Evolutionary conservation across 768 basidiomycete species (phyloP).

Genomic region (Dioszegia crocea): DNA sequence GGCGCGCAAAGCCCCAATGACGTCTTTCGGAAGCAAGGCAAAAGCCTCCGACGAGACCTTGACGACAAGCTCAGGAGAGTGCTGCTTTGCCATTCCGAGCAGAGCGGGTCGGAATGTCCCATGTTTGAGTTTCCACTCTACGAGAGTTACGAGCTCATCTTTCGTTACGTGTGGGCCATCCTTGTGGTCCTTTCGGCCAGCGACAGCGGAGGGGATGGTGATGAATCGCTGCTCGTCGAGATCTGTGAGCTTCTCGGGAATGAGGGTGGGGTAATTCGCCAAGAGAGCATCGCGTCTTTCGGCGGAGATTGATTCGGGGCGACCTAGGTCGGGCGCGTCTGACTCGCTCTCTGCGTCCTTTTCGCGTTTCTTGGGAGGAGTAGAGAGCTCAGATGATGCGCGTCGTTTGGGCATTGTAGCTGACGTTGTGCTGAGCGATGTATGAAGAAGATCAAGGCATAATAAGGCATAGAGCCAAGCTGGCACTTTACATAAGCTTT

Average conservation of each 20-base stretch:
- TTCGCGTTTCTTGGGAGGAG: neutral
- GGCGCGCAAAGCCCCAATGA: neutral
- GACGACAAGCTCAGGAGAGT: neutral
- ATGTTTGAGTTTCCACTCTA: constrained; percentile 15
- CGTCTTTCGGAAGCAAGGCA: neutral
- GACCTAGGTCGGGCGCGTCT: neutral
- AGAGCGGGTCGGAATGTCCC: constrained; percentile 15
- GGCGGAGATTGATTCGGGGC: neutral
- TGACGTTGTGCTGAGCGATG: no score
- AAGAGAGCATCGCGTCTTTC: neutral
- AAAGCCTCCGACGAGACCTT: neutral
- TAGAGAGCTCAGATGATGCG: neutral
- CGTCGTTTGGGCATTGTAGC: neutral
- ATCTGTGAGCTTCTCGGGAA: constrained; percentile 1
- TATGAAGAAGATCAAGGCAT: no score
- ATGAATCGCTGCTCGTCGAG: constrained; percentile 5
- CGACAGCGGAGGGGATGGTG: neutral
- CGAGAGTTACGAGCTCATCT: constrained; percentile 11
- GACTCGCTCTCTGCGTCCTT: neutral
- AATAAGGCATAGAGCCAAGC: no score
- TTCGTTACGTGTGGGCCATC: constrained; percentile 1
- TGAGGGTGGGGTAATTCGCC: neutral
- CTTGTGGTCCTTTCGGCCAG: neutral
- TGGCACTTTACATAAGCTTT: no score
- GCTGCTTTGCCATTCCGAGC: constrained; percentile 8